These are phyloP conservation scores for Polygonum aviculare DNA, from an alignment of 148 eudicot genomes.

Conservation along the genomic window DNA sequence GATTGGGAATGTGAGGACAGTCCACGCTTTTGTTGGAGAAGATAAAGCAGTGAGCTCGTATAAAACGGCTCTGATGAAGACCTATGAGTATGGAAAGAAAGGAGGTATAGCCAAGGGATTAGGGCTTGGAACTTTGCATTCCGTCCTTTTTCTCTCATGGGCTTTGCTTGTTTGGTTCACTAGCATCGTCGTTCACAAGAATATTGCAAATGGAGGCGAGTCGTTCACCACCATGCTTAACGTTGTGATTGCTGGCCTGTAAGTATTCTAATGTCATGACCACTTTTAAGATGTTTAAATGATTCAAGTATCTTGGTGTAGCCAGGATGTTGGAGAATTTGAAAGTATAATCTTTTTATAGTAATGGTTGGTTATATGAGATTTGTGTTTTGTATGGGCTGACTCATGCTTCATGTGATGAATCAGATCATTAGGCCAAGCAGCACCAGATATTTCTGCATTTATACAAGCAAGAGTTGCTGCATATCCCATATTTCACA, in stretches of 20 bases:
- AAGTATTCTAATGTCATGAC: constrained; percentile 23
- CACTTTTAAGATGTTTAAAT: not conserved
- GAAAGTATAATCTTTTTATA: not conserved
- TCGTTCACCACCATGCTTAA: constrained; percentile 99
- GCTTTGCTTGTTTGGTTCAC: constrained; percentile 96
- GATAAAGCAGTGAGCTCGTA: constrained; percentile 73
- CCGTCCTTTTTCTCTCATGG: constrained; percentile 93
- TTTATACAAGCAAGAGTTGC: constrained; percentile 80
- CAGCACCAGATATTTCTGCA: constrained; percentile 91
- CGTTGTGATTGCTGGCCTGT: constrained; percentile 95
- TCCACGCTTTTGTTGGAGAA: constrained; percentile 93
- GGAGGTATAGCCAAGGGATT: constrained; percentile 94
- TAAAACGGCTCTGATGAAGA: constrained; percentile 48
- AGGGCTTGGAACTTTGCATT: constrained; percentile 81
- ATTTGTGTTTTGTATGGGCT: constrained; percentile 3
- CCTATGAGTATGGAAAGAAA: constrained; percentile 74
- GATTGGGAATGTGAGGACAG: constrained; percentile 91
- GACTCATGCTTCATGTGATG: constrained; percentile 9
- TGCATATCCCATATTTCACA: constrained; percentile 82
- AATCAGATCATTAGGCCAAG: constrained; percentile 88
- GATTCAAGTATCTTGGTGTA: not conserved
- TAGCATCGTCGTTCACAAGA: constrained; percentile 81
- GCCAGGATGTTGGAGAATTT: not conserved
- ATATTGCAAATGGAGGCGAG: constrained; percentile 83
- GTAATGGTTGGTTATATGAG: not conserved